Percentiles rank a stretch among this genome's conserved stretches.
phyloP scores from a whole-genome alignment of 1,284 basidiomycete species.

The Trametes hirsuta region DNA sequence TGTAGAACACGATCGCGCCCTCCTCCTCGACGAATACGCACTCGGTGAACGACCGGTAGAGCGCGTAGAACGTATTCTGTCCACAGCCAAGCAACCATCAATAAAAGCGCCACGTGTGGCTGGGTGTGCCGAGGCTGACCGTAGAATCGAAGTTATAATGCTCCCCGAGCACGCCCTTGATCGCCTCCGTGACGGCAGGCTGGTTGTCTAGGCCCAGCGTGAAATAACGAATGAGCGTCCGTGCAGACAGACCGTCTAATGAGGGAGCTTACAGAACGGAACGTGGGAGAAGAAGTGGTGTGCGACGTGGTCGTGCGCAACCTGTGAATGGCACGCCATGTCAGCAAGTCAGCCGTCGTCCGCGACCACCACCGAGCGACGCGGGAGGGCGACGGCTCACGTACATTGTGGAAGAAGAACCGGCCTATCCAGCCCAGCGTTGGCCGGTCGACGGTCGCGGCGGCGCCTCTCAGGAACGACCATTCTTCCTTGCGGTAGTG shows the following conservation, averaged over 20 bases:
- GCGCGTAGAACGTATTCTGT: conserved; percentile 38
- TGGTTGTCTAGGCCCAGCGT: conserved; percentile 41
- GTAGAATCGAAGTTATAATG: conserved; percentile 48
- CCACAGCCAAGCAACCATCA: conserved; percentile 28
- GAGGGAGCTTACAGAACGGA: conserved; percentile 36
- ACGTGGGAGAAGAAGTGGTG: conserved; percentile 45
- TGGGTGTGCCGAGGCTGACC: conserved; percentile 34
- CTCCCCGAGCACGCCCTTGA: conserved; percentile 37
- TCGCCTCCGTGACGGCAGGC: conserved; percentile 36
- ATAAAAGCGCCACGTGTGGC: conserved; percentile 42
- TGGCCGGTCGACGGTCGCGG: conserved; percentile 62
- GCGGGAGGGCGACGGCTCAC: conserved; percentile 7
- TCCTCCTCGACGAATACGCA: conserved; percentile 73
- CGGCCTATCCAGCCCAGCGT: conserved; percentile 63
- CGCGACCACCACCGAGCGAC: not conserved
- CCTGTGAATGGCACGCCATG: conserved; percentile 21
- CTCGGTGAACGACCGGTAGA: conserved; percentile 43
- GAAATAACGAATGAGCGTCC: conserved; percentile 31
- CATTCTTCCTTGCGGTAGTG: conserved; percentile 51
- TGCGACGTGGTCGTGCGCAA: conserved; percentile 44
- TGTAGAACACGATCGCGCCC: conserved; percentile 78
- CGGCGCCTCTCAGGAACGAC: conserved; percentile 62
- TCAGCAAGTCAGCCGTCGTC: not conserved
- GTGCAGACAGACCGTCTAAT: not conserved
- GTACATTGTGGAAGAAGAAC: conserved; percentile 49